These are phyloP conservation scores for Russula vinacea DNA, from an alignment of 768 basidiomycete species.

Conservation along the genomic window DNA sequence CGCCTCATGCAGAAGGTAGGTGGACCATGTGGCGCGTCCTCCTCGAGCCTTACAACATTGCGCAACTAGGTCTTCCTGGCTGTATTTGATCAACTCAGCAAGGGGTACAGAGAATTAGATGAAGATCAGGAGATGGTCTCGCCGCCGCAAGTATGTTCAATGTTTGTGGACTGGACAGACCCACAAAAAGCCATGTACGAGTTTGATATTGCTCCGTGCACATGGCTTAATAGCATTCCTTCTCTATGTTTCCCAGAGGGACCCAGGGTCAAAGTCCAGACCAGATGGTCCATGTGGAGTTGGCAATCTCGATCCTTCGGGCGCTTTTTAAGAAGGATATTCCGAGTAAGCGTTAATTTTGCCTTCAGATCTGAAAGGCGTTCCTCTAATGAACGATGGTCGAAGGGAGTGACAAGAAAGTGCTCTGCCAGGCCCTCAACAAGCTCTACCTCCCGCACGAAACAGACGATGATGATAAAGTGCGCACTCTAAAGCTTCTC, in stretches of 20 bases:
- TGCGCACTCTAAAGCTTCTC: constrained; percentile 59
- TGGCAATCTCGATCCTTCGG: constrained; percentile 52
- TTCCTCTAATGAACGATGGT: not conserved
- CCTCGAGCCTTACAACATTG: not conserved
- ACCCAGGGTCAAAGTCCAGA: constrained; percentile 42
- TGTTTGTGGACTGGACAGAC: constrained; percentile 88
- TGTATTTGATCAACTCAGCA: constrained; percentile 58
- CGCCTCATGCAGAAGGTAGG: constrained; percentile 62
- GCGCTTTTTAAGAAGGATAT: constrained; percentile 48
- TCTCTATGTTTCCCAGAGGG: constrained; percentile 36
- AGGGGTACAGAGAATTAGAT: constrained; percentile 60
- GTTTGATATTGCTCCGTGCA: constrained; percentile 28
- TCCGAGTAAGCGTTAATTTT: constrained; percentile 45
- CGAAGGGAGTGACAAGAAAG: constrained; percentile 49
- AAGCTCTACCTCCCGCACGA: constrained; percentile 65
- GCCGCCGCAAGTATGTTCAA: constrained; percentile 67
- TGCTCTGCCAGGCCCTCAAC: constrained; percentile 45
- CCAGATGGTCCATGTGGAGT: constrained; percentile 50
- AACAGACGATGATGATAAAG: constrained; percentile 60
- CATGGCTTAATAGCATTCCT: constrained; percentile 8
- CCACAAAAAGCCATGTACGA: constrained; percentile 64
- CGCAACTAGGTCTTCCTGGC: constrained; percentile 61
- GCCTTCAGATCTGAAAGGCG: no score
- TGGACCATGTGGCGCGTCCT: constrained; percentile 31
- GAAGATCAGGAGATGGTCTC: constrained; percentile 72